These are phyloP conservation scores for Fusarium kyushuense DNA, from an alignment of 2,329 filamentous ascomycete genomes.

Conservation along the genomic window DNA sequence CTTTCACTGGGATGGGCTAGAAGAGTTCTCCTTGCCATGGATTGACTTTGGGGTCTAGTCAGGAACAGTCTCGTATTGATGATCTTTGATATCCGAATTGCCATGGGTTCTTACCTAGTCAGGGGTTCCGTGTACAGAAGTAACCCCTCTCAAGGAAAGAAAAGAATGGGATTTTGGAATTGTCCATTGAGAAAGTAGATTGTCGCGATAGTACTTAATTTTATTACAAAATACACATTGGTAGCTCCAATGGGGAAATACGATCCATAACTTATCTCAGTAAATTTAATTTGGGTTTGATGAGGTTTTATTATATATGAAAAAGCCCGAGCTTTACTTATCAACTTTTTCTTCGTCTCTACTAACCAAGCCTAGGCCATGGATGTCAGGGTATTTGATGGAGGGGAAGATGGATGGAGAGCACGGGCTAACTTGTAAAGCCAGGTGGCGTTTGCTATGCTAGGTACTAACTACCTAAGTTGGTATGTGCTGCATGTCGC, in stretches of 20 bases:
- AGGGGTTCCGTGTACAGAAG: conserved; percentile 12
- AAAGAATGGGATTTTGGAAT: not conserved
- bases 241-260: not conserved
- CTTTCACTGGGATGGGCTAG: conserved; percentile 4
- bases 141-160: not conserved
- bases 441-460: not conserved
- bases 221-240: not conserved
- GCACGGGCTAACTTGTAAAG: not conserved
- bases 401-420: conserved; percentile 3
- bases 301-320: not conserved
- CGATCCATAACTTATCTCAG: not conserved
- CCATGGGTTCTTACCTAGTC: conserved; percentile 20
- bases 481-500: not conserved
- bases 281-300: conserved; percentile 2
- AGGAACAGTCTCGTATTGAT: conserved; percentile 37
- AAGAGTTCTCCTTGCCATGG: conserved; percentile 4
- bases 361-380: not conserved
- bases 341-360: conserved; percentile 2
- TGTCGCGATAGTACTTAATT: not conserved
- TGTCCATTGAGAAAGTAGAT: not conserved
- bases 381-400: conserved; percentile 2
- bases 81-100: conserved; percentile 16
- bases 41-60: conserved; percentile 21
- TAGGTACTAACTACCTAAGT: too few species aligned
- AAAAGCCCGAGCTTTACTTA: conserved; percentile 1